Percentiles rank a stretch among this genome's conserved stretches.
Conservation (phyloP, 1,284 basidiomycete species). For the Malassezia vespertilionis region DNA sequence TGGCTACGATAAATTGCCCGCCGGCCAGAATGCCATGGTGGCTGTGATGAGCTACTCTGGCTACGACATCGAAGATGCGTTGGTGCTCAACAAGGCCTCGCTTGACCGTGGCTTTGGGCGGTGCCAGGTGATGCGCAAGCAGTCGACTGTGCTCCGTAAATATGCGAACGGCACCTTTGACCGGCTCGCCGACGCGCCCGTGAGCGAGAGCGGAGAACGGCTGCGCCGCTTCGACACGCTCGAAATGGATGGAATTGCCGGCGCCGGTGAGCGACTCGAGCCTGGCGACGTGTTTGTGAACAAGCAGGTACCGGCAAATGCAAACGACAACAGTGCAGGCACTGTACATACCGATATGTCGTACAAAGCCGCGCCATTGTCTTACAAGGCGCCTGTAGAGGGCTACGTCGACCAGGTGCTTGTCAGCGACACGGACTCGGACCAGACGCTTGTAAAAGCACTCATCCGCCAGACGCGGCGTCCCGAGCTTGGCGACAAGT, state of each 20-base stretch:
- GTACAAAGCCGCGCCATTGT: slow-evolving; percentile 54
- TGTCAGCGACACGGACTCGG: slow-evolving; percentile 78
- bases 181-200: slow-evolving; percentile 80
- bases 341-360: slow-evolving; percentile 22
- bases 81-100: slow-evolving; percentile 73
- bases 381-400: slow-evolving; percentile 54
- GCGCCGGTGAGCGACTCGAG: slow-evolving; percentile 84
- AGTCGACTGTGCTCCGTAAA: slow-evolving; percentile 81
- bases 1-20: slow-evolving; percentile 90
- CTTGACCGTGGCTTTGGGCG: slow-evolving; percentile 93
- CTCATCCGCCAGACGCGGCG: slow-evolving; percentile 89
- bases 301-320: slow-evolving; percentile 87
- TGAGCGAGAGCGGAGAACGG: slow-evolving; percentile 62
- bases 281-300: slow-evolving; percentile 91
- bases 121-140: slow-evolving; percentile 94
- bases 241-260: slow-evolving; percentile 81
- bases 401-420: slow-evolving; percentile 96
- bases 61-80: slow-evolving; percentile 98
- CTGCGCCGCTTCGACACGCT: slow-evolving; percentile 82
- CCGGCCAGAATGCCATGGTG: slow-evolving; percentile 95
- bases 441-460: slow-evolving; percentile 97
- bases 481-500: slow-evolving; percentile 96
- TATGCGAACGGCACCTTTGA: slow-evolving; percentile 98
- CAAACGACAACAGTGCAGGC: slow-evolving; percentile 55
- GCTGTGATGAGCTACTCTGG: slow-evolving; percentile 99